Percentiles rank a stretch among this genome's conserved stretches.
These are phyloP conservation scores for Alternaria conjuncta DNA, from an alignment of 2,329 filamentous ascomycete species.

Conservation along the genomic window DNA sequence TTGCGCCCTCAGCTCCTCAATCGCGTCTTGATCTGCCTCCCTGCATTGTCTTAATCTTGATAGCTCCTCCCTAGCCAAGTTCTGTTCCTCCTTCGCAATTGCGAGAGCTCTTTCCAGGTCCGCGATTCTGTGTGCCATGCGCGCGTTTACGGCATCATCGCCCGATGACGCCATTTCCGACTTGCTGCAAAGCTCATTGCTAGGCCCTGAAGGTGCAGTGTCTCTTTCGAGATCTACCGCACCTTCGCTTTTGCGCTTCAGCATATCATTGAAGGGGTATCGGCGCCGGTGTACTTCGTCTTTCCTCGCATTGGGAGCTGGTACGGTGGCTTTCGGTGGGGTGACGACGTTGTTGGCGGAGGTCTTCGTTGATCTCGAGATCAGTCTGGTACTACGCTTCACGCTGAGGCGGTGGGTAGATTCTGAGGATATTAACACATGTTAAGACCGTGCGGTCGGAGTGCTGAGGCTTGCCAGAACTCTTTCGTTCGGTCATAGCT, in stretches of 20 bases:
- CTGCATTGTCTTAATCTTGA: constrained; percentile 28
- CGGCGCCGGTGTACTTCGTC: constrained; percentile 40
- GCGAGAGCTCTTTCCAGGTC: constrained; percentile 40
- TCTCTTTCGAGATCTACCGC: not conserved
- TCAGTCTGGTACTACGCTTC: constrained; percentile 32
- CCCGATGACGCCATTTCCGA: not conserved
- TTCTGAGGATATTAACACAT: constrained; percentile 18
- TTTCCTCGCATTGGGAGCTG: constrained; percentile 36
- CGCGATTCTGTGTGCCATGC: constrained; percentile 20
- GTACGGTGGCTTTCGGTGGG: constrained; percentile 41
- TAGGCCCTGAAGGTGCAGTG: not conserved
- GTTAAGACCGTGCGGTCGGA: not conserved
- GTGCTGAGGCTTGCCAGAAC: constrained; percentile 29
- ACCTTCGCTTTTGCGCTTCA: constrained; percentile 16
- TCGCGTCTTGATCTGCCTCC: constrained; percentile 24
- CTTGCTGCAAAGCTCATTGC: not conserved
- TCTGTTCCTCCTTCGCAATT: constrained; percentile 29
- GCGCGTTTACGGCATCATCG: constrained; percentile 10
- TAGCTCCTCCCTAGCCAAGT: constrained; percentile 33
- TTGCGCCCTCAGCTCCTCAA: constrained; percentile 28
- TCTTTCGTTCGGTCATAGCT: constrained; percentile 42
- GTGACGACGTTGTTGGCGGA: constrained; percentile 29
- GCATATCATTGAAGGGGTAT: constrained; percentile 43
- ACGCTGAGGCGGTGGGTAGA: constrained; percentile 32
- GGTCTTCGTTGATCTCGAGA: constrained; percentile 32